These are phyloP conservation scores for Eucalyptus urophylla DNA, from an alignment of 345 rosid genomes.

Conservation along the genomic window DNA sequence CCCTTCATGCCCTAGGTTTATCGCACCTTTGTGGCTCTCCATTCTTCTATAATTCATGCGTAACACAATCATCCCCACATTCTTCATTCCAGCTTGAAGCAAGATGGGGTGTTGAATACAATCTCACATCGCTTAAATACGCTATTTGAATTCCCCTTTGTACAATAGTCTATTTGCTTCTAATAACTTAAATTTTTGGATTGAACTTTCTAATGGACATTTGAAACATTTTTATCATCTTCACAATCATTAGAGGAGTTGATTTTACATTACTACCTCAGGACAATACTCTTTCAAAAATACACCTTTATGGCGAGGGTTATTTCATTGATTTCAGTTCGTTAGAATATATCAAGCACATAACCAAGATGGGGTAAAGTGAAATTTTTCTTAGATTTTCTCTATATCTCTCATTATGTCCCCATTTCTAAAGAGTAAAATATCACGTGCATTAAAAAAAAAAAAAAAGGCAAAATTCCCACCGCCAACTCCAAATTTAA, in stretches of 20 bases:
- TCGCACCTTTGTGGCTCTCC: background rate
- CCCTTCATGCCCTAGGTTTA: background rate
- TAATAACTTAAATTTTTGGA: too few species aligned
- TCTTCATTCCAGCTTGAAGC: background rate
- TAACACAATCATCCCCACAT: background rate
- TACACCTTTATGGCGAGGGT: accelerated
- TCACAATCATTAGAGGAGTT: background rate
- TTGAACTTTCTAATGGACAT: background rate
- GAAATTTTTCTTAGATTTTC: background rate
- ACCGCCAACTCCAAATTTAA: background rate
- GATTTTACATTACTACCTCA: background rate
- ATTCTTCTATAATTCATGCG: background rate
- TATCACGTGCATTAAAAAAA: background rate
- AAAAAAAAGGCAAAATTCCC: background rate
- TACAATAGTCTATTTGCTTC: background rate
- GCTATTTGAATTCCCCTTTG: background rate
- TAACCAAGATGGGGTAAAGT: background rate
- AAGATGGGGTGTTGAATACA: background rate
- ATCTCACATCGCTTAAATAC: background rate
- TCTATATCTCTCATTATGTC: background rate
- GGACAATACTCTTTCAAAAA: background rate
- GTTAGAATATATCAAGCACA: background rate
- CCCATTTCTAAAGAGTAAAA: background rate
- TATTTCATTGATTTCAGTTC: background rate
- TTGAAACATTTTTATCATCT: background rate